Base-by-base conservation (phyloP, 306 rosid species). In the Senna siamea region DNA sequence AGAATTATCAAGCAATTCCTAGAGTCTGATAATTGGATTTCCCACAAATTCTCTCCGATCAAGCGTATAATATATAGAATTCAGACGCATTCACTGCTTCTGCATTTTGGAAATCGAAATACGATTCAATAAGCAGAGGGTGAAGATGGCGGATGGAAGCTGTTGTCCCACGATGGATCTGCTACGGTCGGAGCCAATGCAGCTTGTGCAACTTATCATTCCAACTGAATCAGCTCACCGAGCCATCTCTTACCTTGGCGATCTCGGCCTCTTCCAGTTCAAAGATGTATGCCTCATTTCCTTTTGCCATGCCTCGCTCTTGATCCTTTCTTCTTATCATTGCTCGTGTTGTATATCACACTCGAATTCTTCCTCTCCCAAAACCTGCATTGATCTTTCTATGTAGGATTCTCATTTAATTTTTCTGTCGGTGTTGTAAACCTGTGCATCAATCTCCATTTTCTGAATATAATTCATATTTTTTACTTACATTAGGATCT, bases 141-240 rank as follows among this genome's bases (percentile, higher is more conserved):
- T 23, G 47, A 34, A 59, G 41, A 73, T 75, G 76, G 46, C n/a
- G 64, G 81, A 59, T 14, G 69, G 51, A 76, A 65, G 78, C 14
- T 20, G 73, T 52, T 43, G 55, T 50, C 81, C 81, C 23, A 64
- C 76, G 71, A 89, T 91, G 98, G 92, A 91, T 89, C 87, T 91
- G 58, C 84, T 93, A 20, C 94, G 91, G 6, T 89, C 98, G 72
- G 94, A 91, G 86, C 89, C 96, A 52, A 93, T 89, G 98, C 97
- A 93, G 35, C 73, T 93, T 28, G 94, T 50, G 81, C 98, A 89
- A 56, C 87, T 89, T 67, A 89, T 93, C 73, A 89, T 93, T 81
- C 96, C 96, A 44, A 81, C 81, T 41, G 98, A 93, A 75, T 73
- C 97, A 30, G 91, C 88, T 82, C 69, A 76, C 56, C 81, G 80